Evolutionary conservation across 2,329 filamentous ascomycete genomes (phyloP), one percentile per base, ranked within the genome.

Genomic region (Periconia digitata): DNA sequence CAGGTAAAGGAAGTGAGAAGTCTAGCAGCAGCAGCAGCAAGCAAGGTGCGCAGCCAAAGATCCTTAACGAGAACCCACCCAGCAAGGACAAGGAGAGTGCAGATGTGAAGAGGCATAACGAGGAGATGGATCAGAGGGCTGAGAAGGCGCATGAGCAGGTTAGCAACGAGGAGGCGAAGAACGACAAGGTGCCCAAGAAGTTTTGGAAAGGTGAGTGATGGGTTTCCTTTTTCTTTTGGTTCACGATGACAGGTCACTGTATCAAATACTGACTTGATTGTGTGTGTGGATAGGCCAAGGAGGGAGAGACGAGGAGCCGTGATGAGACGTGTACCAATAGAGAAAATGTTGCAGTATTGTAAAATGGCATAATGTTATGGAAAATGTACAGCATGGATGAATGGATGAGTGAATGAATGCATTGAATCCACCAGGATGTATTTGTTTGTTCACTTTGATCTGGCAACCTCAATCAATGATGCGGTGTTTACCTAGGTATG

Each of bases 101-200:
- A 53, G 71, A 73, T 13, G 74, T 76, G 18, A 68, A 63, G 66
- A 43, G 72, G 59, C 75, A 77, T 58, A 77, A 77, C 51, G 45
- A 63, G 54, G 73, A 76, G 55, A 69, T 77, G 66, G 70, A 72
- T 22, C 49, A 69, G 43, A 64, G 74, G 58, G 64, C 69, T 59
- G 74, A 76, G 55, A 70, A 63, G 66, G 62, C 73, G 49, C 53
- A 69, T 55, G 69, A 72, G 53, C 66, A 67, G 64, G 62, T 67
- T 43, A 59, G 50, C 39, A 67, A 70, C 50, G 59, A 69, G 51
- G 69, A 74, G 6, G 62, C 59, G 15, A 47, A 69, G 48, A 72
- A 74, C 53, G 71, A 76, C 27, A 73, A 75, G 55, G 73, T 74
- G 16, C 47, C 60, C 15, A 63, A 63, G 45, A 51, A 58, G 34